A percentile compares a stretch with the other conserved stretches of the same genome.
Evolutionary conservation across 2,329 filamentous ascomycete species (phyloP).

Genomic region (Sarocladium strictum): DNA sequence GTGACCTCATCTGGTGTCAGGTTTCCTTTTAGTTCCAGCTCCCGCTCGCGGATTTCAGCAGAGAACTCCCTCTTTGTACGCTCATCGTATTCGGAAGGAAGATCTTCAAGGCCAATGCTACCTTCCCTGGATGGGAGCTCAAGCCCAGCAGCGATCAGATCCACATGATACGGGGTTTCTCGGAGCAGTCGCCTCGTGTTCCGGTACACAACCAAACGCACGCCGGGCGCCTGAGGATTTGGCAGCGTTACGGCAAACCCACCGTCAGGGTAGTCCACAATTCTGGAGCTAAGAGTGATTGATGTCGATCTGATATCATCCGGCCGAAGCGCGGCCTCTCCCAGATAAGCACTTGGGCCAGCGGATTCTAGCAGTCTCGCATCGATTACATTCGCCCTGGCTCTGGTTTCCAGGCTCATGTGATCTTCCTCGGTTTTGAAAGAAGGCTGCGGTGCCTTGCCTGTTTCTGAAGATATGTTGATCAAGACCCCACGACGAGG

Average conservation of each 20-base stretch:
- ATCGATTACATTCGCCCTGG: background rate
- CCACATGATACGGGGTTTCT: conserved; percentile 18
- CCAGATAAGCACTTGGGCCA: conserved; percentile 27
- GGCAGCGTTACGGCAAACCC: conserved; percentile 22
- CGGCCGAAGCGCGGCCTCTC: conserved; percentile 23
- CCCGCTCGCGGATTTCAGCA: conserved; percentile 28
- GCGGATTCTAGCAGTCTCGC: conserved; percentile 9
- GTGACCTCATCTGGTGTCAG: conserved; percentile 29
- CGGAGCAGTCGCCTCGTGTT: conserved; percentile 34
- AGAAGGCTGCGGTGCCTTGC: background rate
- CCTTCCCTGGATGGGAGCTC: conserved; percentile 23
- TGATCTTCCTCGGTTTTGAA: background rate
- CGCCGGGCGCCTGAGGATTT: conserved; percentile 32
- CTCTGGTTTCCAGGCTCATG: background rate
- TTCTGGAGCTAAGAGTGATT: conserved; percentile 16
- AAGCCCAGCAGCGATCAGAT: background rate
- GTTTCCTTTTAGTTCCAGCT: conserved; percentile 36
- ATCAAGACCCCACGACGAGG: background rate
- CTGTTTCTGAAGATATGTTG: background rate
- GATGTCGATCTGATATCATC: conserved; percentile 18
- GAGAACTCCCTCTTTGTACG: conserved; percentile 54
- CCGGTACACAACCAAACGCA: conserved; percentile 35
- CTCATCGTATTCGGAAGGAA: conserved; percentile 36
- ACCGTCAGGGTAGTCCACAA: conserved; percentile 15
- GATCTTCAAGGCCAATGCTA: conserved; percentile 36